Evolutionary conservation across 441 rosid genomes (phyloP).

Genomic region (Caryocar brasiliense): DNA sequence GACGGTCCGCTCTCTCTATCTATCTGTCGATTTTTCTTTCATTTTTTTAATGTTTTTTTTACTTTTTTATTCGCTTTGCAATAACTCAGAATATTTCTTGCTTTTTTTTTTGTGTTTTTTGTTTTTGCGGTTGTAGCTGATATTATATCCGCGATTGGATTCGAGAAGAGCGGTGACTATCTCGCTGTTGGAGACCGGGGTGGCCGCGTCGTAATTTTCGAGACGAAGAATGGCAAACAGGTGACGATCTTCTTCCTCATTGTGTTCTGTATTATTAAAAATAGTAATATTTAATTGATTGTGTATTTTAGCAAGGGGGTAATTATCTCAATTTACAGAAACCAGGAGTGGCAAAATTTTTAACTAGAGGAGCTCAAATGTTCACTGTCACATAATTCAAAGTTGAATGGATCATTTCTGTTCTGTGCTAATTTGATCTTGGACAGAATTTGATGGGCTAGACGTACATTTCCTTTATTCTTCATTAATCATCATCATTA

Average conservation of each 20-base stretch:
- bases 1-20: constrained; percentile 27
- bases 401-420: no score
- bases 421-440: no score
- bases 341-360: no score
- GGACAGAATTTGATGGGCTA: no score
- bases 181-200: constrained; percentile 59
- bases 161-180: constrained; percentile 51
- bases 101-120: background rate
- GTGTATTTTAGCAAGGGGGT: no score
- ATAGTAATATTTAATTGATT: no score
- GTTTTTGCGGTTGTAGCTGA: constrained; percentile 27
- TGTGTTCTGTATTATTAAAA: no score
- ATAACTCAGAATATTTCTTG: background rate
- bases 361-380: no score
- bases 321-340: no score
- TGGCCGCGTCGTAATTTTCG: constrained; percentile 55
- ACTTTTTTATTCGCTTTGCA: background rate
- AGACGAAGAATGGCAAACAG: constrained; percentile 27
- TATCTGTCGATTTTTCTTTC: background rate
- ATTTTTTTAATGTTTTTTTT: background rate
- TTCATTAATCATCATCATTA: no score
- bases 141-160: constrained; percentile 41
- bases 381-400: no score
- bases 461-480: no score
- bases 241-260: constrained; percentile 18